These are phyloP conservation scores for Selaginella tamariscina DNA, from an alignment of 75 land plant genomes.

Conservation along the genomic window DNA sequence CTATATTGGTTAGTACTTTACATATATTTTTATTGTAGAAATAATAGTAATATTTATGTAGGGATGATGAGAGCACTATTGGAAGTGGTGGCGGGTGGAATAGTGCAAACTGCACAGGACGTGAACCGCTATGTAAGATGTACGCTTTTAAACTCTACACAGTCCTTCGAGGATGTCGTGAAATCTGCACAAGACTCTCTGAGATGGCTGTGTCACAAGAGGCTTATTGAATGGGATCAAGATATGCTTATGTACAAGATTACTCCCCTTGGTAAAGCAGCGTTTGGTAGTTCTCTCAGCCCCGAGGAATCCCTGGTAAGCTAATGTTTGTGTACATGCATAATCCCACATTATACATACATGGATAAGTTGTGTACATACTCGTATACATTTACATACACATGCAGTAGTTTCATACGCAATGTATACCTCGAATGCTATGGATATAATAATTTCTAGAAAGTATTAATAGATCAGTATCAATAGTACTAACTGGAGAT, in stretches of 20 bases:
- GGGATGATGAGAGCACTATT: conserved; percentile 95
- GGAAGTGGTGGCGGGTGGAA: conserved; percentile 96
- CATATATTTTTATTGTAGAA: no score
- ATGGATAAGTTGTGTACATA: no score
- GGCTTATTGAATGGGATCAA: conserved; percentile 85
- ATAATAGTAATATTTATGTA: no score
- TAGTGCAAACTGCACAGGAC: conserved; percentile 90
- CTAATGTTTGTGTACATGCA: not conserved
- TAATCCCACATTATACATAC: not conserved
- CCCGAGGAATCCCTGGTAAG: conserved; percentile 95
- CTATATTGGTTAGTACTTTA: no score
- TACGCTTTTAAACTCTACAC: conserved; percentile 84
- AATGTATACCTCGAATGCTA: no score
- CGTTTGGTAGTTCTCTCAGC: conserved; percentile 87
- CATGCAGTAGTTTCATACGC: no score
- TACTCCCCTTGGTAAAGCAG: conserved; percentile 90
- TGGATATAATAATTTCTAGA: no score
- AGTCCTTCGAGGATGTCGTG: conserved; percentile 87
- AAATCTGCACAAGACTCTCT: conserved; percentile 97
- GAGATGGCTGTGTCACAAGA: conserved; percentile 79
- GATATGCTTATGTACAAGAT: conserved; percentile 56
- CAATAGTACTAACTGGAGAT: no score
- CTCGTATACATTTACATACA: no score
- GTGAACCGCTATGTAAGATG: conserved; percentile 91
- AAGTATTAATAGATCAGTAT: no score